Evolutionary conservation across 208 protist genomes (phyloP).

Genomic region (Naegleria gruberi): DNA sequence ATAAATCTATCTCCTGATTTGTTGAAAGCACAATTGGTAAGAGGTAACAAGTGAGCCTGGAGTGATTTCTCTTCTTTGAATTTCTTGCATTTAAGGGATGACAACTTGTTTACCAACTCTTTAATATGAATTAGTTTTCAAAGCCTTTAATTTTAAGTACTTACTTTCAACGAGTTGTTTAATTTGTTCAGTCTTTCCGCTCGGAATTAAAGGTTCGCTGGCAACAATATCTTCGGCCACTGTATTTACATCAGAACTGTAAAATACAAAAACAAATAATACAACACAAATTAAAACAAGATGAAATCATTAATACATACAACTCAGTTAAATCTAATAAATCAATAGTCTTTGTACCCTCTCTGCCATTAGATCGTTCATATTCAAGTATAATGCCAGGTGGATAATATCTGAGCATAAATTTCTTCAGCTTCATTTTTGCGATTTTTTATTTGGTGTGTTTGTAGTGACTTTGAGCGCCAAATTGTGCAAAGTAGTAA

Average conservation of each 20-base stretch:
- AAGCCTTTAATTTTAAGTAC: conserved; percentile 45
- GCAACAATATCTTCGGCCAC: conserved; percentile 68
- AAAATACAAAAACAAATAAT: not conserved
- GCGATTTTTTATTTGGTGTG: not conserved
- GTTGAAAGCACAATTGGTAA: conserved; percentile 94
- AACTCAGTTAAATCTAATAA: conserved; percentile 67
- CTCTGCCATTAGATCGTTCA: conserved; percentile 62
- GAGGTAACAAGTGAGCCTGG: conserved; percentile 83
- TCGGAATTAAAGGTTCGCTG: conserved; percentile 73
- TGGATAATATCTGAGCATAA: conserved; percentile 87
- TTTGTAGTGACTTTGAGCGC: no score
- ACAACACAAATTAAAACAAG: no score
- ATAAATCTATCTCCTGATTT: conserved; percentile 84
- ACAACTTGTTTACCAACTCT: conserved; percentile 10
- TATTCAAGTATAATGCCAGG: conserved; percentile 84
- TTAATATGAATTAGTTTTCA: conserved; percentile 1
- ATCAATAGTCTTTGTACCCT: conserved; percentile 75
- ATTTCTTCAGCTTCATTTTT: conserved; percentile 74
- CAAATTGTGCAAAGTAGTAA: no score
- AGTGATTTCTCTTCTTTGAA: conserved; percentile 87
- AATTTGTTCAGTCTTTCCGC: conserved; percentile 60
- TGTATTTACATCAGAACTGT: conserved; percentile 64
- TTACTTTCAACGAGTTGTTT: conserved; percentile 68
- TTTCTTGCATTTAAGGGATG: conserved; percentile 38
- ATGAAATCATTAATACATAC: conserved; percentile 19